Evolutionary conservation across 352 stramenopile genomes (phyloP), one percentile per base, ranked within the genome.

Genomic region (Globisporangium irregulare): DNA sequence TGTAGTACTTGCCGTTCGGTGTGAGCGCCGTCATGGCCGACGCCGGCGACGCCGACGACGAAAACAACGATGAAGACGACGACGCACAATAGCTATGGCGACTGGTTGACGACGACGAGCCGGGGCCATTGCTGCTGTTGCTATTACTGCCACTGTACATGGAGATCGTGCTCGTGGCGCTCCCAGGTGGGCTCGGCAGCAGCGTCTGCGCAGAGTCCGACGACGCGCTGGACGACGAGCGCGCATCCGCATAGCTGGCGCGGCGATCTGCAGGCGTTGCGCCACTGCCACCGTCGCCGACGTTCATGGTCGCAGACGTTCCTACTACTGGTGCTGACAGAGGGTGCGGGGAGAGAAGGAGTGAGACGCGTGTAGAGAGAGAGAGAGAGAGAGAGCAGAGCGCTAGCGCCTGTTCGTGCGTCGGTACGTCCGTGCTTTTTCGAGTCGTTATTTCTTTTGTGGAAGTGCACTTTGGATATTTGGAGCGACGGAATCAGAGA

Each of bases 1-100:
- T 93, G 74, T 90, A 93, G 73, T 86, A 93, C 48, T 82, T 82
- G 50, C 75, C 80, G 69, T 91, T 86, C n/a, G 62, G 61, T 10
- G 61, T 66, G 48, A 66, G 61, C n/a, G 61, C 61, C 4, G 61
- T 59, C 46, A 66, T 36, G 29, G n/a, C 41, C 15, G 59, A 38
- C 6, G 27, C 15, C 15, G 59, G 10, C 24, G 59, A 27, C 8
- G n/a, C 27, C 4, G 22, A 50, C 27, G 10, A 25, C 14, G 54
- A 59, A 25, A 27, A 60, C 27, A 15, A 60, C 29, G 55, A 60
- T 20, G 43, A 51, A 6, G 29, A 36, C 18, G 20, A 18, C 0
- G 34, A 18, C 1, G n/a, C 24, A 25, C 36, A 62, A 24, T n/a
- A 68, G 62, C 62, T 68, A 4, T 46, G 27, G 34, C 53, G 50